phyloP scores from a whole-genome alignment of 176 grass and related monocot species.

The Zea luxurians region DNA sequence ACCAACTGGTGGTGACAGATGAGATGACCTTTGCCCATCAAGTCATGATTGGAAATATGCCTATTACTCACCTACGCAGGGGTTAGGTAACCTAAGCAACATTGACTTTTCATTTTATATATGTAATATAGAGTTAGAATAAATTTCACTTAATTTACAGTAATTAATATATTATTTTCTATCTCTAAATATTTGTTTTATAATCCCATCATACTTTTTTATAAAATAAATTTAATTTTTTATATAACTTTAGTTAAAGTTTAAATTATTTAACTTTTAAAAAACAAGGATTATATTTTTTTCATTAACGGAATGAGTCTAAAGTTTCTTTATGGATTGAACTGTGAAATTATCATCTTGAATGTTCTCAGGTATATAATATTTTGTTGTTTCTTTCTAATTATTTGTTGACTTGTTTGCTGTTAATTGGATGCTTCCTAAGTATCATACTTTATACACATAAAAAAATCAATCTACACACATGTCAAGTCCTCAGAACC shows the following conservation, averaged over 20 bases:
- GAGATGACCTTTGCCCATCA: constrained; percentile 37
- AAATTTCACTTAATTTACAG: no score
- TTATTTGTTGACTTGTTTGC: constrained; percentile 26
- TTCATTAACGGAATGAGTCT: no score
- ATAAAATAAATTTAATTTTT: no score
- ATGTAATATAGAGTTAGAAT: no score
- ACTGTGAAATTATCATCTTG: constrained; percentile 28
- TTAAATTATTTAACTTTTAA: no score
- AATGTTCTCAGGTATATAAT: constrained; percentile 32
- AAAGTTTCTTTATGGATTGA: constrained; percentile 31
- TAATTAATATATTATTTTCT: no score
- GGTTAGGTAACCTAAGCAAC: constrained; percentile 49
- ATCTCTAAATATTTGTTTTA: no score
- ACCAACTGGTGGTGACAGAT: constrained; percentile 30
- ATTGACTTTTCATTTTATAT: constrained; percentile 46
- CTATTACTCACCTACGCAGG: constrained; percentile 36
- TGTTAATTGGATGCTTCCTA: neutral
- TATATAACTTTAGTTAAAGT: no score
- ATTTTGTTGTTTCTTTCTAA: constrained; percentile 24
- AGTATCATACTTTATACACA: neutral
- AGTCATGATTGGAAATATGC: constrained; percentile 38
- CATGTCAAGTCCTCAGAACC: no score
- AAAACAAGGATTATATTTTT: no score
- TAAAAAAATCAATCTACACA: no score
- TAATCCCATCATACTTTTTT: no score